Percentiles rank a stretch among this genome's conserved stretches.
Conservation (phyloP, 768 basidiomycete genomes). For the Polyporus arcularius region DNA sequence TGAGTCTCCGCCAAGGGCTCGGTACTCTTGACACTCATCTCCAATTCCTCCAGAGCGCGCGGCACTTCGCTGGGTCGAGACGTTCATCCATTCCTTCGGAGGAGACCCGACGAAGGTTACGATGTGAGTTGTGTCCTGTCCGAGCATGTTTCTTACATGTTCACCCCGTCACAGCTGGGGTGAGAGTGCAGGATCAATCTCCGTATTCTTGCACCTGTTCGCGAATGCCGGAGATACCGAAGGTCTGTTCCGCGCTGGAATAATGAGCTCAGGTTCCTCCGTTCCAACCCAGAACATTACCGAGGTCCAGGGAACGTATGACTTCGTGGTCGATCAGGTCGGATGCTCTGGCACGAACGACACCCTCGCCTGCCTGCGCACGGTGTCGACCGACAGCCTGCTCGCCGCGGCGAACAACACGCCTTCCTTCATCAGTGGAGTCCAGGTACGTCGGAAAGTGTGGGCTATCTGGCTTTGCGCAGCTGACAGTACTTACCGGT, state of each 20-base stretch:
- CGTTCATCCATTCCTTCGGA: conserved; percentile 40
- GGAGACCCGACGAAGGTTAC: conserved; percentile 46
- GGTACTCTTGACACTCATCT: too few relatives aligned
- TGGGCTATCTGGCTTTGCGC: too few relatives aligned
- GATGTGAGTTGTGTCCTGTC: conserved; percentile 30
- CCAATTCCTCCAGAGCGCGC: neutral
- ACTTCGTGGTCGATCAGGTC: conserved; percentile 38
- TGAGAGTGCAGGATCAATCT: conserved; percentile 39
- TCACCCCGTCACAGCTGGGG: conserved; percentile 28
- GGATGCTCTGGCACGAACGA: conserved; percentile 37
- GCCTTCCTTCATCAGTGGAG: conserved; percentile 31
- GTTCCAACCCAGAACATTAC: conserved; percentile 7
- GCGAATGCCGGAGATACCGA: conserved; percentile 24
- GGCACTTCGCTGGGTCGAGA: conserved; percentile 44
- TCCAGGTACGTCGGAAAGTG: conserved; percentile 12
- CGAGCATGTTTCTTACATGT: conserved; percentile 1
- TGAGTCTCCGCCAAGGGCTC: conserved; percentile 15
- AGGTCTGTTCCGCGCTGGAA: conserved; percentile 34
- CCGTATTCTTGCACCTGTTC: conserved; percentile 29
- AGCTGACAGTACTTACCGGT: neutral
- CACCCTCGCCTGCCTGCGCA: conserved; percentile 45
- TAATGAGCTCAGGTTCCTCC: conserved; percentile 30
- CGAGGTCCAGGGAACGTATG: conserved; percentile 39
- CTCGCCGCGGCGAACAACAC: conserved; percentile 34
- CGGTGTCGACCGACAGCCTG: conserved; percentile 33